These are phyloP conservation scores for Sequoia sempervirens DNA, from an alignment of 75 land plant species.

Conservation along the genomic window DNA sequence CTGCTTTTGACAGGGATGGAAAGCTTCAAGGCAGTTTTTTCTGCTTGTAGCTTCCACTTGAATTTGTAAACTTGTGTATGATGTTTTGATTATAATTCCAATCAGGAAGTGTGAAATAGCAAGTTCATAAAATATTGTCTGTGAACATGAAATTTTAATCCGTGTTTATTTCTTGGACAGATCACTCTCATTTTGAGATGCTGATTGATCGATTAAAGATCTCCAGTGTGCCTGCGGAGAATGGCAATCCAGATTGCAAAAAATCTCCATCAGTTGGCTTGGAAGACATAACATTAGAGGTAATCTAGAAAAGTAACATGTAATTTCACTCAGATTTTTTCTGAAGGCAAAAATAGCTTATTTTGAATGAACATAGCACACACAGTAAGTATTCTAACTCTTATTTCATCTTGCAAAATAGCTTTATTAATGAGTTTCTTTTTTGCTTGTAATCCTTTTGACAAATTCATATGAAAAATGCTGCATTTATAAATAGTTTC, in stretches of 20 bases:
- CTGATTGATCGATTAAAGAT: slow-evolving; percentile 4
- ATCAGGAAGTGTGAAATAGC: neutral
- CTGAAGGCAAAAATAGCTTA: neutral
- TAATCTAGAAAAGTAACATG: neutral
- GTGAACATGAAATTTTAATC: neutral
- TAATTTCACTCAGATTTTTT: neutral
- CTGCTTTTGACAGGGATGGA: neutral
- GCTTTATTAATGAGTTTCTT: neutral
- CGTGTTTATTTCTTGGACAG: neutral
- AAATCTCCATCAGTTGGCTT: neutral
- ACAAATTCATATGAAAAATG: no score
- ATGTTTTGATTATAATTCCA: neutral
- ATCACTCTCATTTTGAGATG: slow-evolving; percentile 8
- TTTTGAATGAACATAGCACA: neutral
- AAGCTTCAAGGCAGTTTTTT: neutral
- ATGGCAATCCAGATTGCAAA: neutral
- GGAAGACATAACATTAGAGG: neutral
- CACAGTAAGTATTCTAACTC: neutral
- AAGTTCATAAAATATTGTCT: neutral
- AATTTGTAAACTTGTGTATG: neutral
- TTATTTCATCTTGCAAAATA: neutral
- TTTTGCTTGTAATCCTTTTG: neutral
- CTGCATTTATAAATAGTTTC: no score
- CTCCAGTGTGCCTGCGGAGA: neutral
- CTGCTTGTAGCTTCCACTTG: neutral